Percentiles rank a stretch among this genome's conserved stretches.
These are phyloP conservation scores for Moricandia arvensis DNA, from an alignment of 345 rosid genomes.

Conservation along the genomic window DNA sequence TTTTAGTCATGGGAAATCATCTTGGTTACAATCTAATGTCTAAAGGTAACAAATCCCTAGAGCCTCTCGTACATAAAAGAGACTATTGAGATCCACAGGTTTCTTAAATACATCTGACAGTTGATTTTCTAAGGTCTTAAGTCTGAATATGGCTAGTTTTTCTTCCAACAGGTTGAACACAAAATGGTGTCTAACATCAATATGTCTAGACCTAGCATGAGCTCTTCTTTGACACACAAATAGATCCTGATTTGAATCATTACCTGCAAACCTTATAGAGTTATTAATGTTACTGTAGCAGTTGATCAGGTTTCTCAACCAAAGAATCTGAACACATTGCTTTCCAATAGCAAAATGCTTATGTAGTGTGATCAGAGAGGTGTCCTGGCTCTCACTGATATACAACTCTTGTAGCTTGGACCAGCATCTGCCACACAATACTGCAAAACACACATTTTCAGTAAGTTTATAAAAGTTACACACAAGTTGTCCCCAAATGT, in stretches of 20 bases:
- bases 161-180: not conserved
- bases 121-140: not conserved
- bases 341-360: not conserved
- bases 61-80: not conserved
- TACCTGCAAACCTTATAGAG: not conserved
- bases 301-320: not conserved
- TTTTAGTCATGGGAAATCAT: not conserved
- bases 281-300: no score
- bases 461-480: not conserved
- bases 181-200: not conserved
- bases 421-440: not conserved
- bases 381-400: not conserved
- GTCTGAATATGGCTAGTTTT: not conserved
- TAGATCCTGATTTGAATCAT: not conserved
- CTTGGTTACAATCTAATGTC: not conserved
- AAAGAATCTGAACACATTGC: not conserved
- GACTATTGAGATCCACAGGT: not conserved
- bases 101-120: not conserved
- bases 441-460: not conserved
- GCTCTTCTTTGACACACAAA: not conserved
- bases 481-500: not conserved
- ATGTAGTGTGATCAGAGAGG: not conserved
- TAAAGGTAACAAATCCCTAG: not conserved
- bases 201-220: not conserved
- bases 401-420: not conserved